phyloP scores from a whole-genome alignment of 768 basidiomycete species.

The Galerina marginata region DNA sequence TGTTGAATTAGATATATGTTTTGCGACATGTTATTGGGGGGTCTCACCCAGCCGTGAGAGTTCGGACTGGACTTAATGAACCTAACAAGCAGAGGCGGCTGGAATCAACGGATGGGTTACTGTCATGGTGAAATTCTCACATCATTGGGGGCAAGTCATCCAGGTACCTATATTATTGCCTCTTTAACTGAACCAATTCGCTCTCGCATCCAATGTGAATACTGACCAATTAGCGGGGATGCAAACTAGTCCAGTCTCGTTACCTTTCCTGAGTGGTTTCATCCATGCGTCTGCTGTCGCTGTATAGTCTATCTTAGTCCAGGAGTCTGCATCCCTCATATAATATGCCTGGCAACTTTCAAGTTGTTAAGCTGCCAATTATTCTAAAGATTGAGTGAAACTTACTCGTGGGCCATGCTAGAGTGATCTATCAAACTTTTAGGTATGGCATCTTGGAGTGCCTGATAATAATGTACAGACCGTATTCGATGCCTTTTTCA shows the following conservation, averaged over 20 bases:
- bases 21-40: not conserved
- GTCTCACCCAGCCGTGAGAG: slow-evolving; percentile 71
- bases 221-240: slow-evolving; percentile 75
- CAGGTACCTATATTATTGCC: slow-evolving; percentile 49
- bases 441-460: not conserved
- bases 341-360: slow-evolving; percentile 66
- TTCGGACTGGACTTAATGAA: slow-evolving; percentile 72
- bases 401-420: slow-evolving; percentile 63
- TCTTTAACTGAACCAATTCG: not conserved
- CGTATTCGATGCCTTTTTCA: slow-evolving; percentile 78
- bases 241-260: slow-evolving; percentile 60
- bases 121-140: slow-evolving; percentile 35
- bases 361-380: slow-evolving; percentile 38
- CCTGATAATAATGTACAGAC: slow-evolving; percentile 33
- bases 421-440: slow-evolving; percentile 51
- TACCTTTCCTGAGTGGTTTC: slow-evolving; percentile 70
- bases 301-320: slow-evolving; percentile 75
- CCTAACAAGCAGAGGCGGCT: slow-evolving; percentile 38
- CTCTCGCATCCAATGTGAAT: not conserved
- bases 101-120: too few relatives aligned
- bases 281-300: slow-evolving; percentile 71
- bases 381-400: slow-evolving; percentile 41
- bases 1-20: not conserved
- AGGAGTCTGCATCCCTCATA: slow-evolving; percentile 67
- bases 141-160: slow-evolving; percentile 81